These are phyloP conservation scores for Fraxinus velutina DNA, from an alignment of 305 asterid genomes.

Conservation along the genomic window DNA sequence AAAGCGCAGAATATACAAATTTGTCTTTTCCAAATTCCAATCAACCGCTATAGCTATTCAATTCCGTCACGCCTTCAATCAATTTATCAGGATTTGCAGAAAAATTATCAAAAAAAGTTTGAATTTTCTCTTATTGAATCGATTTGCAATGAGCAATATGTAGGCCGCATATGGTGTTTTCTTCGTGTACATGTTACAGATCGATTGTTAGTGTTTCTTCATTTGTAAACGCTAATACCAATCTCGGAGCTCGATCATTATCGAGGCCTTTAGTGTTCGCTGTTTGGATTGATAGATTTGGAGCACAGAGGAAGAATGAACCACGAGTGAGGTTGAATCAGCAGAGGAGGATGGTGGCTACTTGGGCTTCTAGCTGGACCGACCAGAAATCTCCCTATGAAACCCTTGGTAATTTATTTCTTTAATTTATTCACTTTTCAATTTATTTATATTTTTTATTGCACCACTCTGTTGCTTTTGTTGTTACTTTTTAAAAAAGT, in stretches of 20 bases:
- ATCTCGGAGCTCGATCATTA: conserved; percentile 28
- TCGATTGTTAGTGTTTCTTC: conserved; percentile 50
- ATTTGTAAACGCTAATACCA: conserved; percentile 28
- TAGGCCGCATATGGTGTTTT: conserved; percentile 50
- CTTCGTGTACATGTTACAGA: conserved; percentile 47
- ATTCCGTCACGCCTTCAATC: conserved; percentile 16
- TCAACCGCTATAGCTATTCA: not conserved
- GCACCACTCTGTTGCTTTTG: too few relatives aligned
- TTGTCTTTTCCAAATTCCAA: not conserved
- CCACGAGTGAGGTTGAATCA: conserved; percentile 48
- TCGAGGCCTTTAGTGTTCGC: conserved; percentile 34
- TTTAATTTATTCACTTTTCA: not conserved
- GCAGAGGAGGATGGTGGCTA: conserved; percentile 64
- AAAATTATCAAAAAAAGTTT: not conserved
- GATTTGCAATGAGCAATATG: conserved; percentile 55
- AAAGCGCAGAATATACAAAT: not conserved
- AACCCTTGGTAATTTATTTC: conserved; percentile 53
- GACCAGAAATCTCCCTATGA: conserved; percentile 78
- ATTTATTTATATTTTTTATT: too few relatives aligned
- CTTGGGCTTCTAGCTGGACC: conserved; percentile 71
- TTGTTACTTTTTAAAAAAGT: too few relatives aligned
- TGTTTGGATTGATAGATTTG: conserved; percentile 39
- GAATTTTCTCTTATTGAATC: not conserved
- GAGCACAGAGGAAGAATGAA: conserved; percentile 29
- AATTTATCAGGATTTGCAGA: not conserved